Conservation (phyloP, 2,329 filamentous ascomycete genomes). For the Talaromyces marneffei region DNA sequence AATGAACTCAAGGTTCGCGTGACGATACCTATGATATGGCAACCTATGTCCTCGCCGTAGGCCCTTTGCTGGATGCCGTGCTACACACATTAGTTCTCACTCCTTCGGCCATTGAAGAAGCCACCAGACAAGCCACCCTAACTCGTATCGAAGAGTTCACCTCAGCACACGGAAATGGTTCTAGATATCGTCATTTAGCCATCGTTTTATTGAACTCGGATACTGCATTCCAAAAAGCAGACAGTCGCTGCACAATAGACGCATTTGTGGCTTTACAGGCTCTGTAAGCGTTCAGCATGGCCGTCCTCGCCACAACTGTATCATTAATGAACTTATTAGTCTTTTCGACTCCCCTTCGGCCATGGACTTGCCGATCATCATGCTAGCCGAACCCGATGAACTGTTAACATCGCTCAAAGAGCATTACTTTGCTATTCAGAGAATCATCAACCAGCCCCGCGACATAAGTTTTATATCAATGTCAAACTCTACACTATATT, state of each 20-base stretch:
- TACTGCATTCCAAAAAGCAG: slow-evolving; percentile 18
- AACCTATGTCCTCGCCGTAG: slow-evolving; percentile 11
- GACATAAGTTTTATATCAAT: background rate
- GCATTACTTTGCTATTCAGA: slow-evolving; percentile 33
- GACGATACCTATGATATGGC: slow-evolving; percentile 20
- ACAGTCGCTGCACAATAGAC: slow-evolving; percentile 17
- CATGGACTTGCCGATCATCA: slow-evolving; percentile 24
- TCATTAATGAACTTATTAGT: background rate
- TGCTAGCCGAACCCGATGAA: slow-evolving; percentile 24
- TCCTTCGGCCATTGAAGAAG: slow-evolving; percentile 16
- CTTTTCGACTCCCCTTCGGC: slow-evolving; percentile 20
- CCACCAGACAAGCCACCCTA: slow-evolving; percentile 17
- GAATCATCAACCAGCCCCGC: slow-evolving; percentile 17
- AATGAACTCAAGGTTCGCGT: slow-evolving; percentile 15
- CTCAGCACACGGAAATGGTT: background rate
- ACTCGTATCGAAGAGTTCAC: slow-evolving; percentile 18
- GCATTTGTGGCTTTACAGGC: slow-evolving; percentile 22
- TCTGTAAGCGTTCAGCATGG: slow-evolving; percentile 18
- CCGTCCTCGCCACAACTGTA: background rate
- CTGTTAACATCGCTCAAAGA: slow-evolving; percentile 21
- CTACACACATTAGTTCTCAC: slow-evolving; percentile 22
- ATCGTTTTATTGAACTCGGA: slow-evolving; percentile 24
- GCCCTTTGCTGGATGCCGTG: background rate
- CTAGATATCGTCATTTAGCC: slow-evolving; percentile 13
- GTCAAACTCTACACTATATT: slow-evolving; percentile 16